Base-by-base conservation (phyloP, 129 eudicot genomes). In the Pittosporum tobira region DNA sequence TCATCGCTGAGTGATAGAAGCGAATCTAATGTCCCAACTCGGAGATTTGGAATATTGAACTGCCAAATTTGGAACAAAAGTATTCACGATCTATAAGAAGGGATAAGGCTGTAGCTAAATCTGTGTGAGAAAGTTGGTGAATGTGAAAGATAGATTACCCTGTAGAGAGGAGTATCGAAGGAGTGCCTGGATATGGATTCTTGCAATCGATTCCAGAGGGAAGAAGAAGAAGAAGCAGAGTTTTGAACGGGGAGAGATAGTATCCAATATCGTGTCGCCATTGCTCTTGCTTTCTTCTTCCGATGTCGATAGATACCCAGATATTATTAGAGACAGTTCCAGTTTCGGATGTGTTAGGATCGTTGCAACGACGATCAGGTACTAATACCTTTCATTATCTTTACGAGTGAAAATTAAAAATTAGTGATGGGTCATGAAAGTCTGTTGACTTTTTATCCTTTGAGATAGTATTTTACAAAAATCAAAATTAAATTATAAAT, bases 1-100 rank as follows among this genome's bases (percentile, higher is more conserved):
- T 89, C 97, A 69, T 89, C 97, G 79, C 95, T 86, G 40, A 85
- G 94, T 20, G 95, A 73, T 49, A 89, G 70, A 15, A 89, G 86
- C 72, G 88, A 85, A 75, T 89, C 95, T 47, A 89, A 73, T 19
- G 97, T 89, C 1, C 97, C 97, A 6, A 89, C 95, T 10, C 95
- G 85, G n/a, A 89, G 86, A 85, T 82, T 89, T 0, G 95, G 97
- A 68, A 84, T 79, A 73, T 89, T 85, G 73, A 85, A 89, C 97
- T 89, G 88, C 70, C 27, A 36, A 70, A 58, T 26, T 27, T 11
- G 14, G 15, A 9, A 54, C 1, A 30, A 54, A 57, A 52, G 13
- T 9, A 50, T 49, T 48, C 20, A 30, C 22, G 57, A 51, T 34
- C 16, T 13, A 48, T 29, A 23, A 22, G 4, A 18, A 25, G 3